Evolutionary conservation across 2,329 filamentous ascomycete genomes (phyloP).

Genomic region (Clonostachys sp.): DNA sequence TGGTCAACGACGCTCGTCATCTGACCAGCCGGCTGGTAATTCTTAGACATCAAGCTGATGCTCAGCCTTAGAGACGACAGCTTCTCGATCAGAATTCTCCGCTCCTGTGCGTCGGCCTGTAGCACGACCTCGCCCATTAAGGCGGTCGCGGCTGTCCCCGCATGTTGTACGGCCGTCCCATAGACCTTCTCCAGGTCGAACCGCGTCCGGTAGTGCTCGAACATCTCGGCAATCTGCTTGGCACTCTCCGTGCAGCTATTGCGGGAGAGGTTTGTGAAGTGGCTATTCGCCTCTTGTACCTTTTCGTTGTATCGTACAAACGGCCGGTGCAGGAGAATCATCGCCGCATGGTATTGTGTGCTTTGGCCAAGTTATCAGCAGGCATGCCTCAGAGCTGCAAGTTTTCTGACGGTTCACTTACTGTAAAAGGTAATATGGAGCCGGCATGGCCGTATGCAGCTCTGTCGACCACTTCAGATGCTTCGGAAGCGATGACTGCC

Average conservation of each 20-base stretch:
- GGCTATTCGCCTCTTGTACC: neutral
- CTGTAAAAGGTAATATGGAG: conserved; percentile 2
- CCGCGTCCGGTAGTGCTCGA: conserved; percentile 4
- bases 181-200: conserved; percentile 4
- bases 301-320: conserved; percentile 1
- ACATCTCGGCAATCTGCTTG: conserved; percentile 1
- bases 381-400: neutral
- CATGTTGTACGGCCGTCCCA: conserved; percentile 6
- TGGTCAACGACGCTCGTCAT: conserved; percentile 5
- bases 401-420: neutral
- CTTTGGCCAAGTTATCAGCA: neutral
- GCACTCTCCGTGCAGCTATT: conserved; percentile 1
- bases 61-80: conserved; percentile 1
- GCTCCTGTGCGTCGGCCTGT: conserved; percentile 2
- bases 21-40: conserved; percentile 3
- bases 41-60: conserved; percentile 3
- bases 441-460: neutral
- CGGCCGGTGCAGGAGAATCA: conserved; percentile 3
- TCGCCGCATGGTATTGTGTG: conserved; percentile 3
- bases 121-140: conserved; percentile 6
- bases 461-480: conserved; percentile 1
- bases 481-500: conserved; percentile 3
- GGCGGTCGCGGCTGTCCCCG: conserved; percentile 4
- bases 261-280: conserved; percentile 1
- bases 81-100: neutral